These are phyloP conservation scores for Endocladia muricata DNA, from an alignment of 31 red algal genomes.

Conservation along the genomic window DNA sequence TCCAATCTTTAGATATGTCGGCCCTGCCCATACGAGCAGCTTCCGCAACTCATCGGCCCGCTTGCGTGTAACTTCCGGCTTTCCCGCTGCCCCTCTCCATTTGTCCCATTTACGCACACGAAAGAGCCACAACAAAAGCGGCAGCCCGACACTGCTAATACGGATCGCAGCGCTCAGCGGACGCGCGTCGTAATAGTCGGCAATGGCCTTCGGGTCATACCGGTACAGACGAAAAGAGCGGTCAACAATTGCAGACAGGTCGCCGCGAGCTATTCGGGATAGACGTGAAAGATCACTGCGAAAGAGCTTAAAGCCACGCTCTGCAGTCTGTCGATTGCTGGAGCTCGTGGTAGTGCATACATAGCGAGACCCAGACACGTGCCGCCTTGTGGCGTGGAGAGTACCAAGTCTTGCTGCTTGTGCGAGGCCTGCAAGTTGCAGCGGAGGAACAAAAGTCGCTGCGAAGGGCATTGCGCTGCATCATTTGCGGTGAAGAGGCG, in stretches of 20 bases:
- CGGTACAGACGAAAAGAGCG: constrained; percentile 19
- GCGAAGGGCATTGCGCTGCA: too few relatives aligned
- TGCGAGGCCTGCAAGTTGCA: too few relatives aligned
- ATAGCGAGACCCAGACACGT: too few relatives aligned
- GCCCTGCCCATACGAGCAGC: constrained; percentile 55
- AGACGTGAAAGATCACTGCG: constrained; percentile 42
- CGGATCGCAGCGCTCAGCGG: constrained; percentile 36
- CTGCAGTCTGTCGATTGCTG: constrained; percentile 16
- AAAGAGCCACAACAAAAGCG: constrained; percentile 50
- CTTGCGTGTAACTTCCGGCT: constrained; percentile 6
- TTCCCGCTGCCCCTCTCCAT: constrained; percentile 22
- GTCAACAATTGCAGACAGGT: constrained; percentile 46
- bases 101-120: constrained; percentile 50
- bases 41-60: constrained; percentile 73
- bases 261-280: constrained; percentile 25
- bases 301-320: constrained; percentile 52
- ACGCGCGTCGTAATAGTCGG: constrained; percentile 61
- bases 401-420: too few relatives aligned
- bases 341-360: background rate
- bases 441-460: too few relatives aligned
- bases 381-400: too few relatives aligned
- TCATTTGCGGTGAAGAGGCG: too few relatives aligned
- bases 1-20: constrained; percentile 80
- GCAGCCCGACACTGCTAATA: constrained; percentile 42
- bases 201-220: constrained; percentile 53